These are phyloP conservation scores for Psidium guajava DNA, from an alignment of 345 rosid genomes.

Conservation along the genomic window DNA sequence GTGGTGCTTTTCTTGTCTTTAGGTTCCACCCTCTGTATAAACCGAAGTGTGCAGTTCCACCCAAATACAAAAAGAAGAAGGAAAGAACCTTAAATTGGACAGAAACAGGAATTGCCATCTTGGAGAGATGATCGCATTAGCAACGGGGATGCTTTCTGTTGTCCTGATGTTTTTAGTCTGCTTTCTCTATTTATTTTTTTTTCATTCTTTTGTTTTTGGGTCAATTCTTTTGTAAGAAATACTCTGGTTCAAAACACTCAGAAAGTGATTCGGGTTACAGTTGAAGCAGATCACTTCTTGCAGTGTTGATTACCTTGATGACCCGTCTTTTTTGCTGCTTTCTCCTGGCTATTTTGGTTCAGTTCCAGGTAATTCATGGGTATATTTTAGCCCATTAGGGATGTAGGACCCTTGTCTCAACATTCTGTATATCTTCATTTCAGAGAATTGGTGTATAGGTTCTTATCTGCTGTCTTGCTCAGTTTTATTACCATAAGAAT, in stretches of 20 bases:
- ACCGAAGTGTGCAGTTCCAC: neutral
- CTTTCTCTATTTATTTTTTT: conserved; percentile 5
- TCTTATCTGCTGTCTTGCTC: neutral
- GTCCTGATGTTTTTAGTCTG: neutral
- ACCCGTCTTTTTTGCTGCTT: neutral
- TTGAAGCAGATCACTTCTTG: conserved; percentile 11
- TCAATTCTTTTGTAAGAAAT: conserved; percentile 41
- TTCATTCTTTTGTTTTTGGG: conserved; percentile 34
- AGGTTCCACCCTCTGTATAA: conserved; percentile 3
- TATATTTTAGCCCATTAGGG: neutral
- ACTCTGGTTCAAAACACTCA: neutral
- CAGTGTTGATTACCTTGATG: neutral
- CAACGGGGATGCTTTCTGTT: neutral
- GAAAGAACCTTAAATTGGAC: neutral
- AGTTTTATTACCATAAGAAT: neutral
- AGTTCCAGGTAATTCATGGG: neutral
- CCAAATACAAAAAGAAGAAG: neutral
- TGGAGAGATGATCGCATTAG: neutral
- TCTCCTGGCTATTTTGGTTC: neutral
- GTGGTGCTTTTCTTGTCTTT: conserved; percentile 3
- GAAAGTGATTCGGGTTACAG: neutral
- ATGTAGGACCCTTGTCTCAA: neutral
- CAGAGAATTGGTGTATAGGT: neutral
- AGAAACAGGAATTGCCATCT: conserved; percentile 3
- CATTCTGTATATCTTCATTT: neutral